phyloP scores from a whole-genome alignment of 2,329 filamentous ascomycete species.

The Paradendryphiella salina region DNA sequence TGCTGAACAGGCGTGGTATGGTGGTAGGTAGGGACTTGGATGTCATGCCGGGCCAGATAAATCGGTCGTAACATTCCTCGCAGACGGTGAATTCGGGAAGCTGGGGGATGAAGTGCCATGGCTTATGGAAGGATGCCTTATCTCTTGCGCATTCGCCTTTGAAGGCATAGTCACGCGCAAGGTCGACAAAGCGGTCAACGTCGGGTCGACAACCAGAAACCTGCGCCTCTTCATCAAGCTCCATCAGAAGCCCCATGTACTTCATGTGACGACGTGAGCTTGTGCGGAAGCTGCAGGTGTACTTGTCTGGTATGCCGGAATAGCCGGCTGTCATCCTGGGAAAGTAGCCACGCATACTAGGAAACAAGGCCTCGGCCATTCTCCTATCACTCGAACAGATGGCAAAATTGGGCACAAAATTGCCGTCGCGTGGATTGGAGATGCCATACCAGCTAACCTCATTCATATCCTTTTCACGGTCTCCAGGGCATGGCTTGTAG shows the following conservation, averaged over 20 bases:
- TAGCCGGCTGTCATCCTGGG: slow-evolving; percentile 38
- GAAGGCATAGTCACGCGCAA: slow-evolving; percentile 56
- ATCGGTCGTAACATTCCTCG: slow-evolving; percentile 80
- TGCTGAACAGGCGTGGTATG: slow-evolving; percentile 50
- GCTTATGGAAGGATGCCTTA: slow-evolving; percentile 61
- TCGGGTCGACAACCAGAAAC: slow-evolving; percentile 52
- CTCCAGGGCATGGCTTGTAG: slow-evolving; percentile 62
- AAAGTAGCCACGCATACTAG: slow-evolving; percentile 70
- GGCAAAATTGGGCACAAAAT: slow-evolving; percentile 69
- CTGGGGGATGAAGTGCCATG: slow-evolving; percentile 78
- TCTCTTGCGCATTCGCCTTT: slow-evolving; percentile 65
- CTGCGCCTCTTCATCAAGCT: slow-evolving; percentile 53
- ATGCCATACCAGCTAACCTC: slow-evolving; percentile 75
- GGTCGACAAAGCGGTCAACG: slow-evolving; percentile 64
- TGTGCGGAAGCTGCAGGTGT: slow-evolving; percentile 71
- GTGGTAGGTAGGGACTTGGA: slow-evolving; percentile 51
- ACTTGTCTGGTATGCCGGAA: slow-evolving; percentile 48
- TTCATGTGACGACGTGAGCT: slow-evolving; percentile 59
- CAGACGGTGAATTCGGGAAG: slow-evolving; percentile 82
- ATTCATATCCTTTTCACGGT: slow-evolving; percentile 52
- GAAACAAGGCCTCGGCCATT: slow-evolving; percentile 73
- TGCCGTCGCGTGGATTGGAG: slow-evolving; percentile 66
- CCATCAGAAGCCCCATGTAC: slow-evolving; percentile 61
- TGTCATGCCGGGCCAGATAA: slow-evolving; percentile 68
- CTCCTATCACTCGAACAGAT: slow-evolving; percentile 75